Percentiles rank a stretch among this genome's conserved stretches.
Evolutionary conservation across 805 yeast species (phyloP).

Genomic region (Starmerella scarabaei): DNA sequence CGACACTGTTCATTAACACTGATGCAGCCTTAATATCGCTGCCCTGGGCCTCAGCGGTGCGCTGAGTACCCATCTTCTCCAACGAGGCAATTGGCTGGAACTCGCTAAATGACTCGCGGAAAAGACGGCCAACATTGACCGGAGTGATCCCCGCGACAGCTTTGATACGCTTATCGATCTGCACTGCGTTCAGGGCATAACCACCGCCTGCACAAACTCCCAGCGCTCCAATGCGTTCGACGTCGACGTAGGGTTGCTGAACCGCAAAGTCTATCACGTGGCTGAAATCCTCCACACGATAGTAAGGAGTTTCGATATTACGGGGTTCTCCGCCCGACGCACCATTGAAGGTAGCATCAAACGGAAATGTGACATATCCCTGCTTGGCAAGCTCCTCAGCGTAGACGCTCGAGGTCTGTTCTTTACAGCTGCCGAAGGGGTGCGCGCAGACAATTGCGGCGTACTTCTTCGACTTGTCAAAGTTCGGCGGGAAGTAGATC

Average conservation of each 20-base stretch:
- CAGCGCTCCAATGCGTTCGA: conserved; percentile 7
- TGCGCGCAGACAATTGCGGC: conserved; percentile 11
- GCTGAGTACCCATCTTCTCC: too few relatives aligned
- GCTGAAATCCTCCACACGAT: conserved; percentile 12
- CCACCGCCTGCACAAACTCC: conserved; percentile 17
- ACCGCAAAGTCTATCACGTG: conserved; percentile 8
- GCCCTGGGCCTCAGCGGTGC: not conserved
- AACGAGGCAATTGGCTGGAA: too few relatives aligned
- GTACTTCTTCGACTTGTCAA: conserved; percentile 7
- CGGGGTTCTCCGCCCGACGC: conserved; percentile 14
- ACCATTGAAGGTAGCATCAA: conserved; percentile 15
- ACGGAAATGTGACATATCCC: conserved; percentile 10
- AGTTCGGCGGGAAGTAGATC: too few relatives aligned
- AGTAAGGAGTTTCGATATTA: conserved; percentile 9
- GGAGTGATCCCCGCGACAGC: conserved; percentile 9
- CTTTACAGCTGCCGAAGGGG: conserved; percentile 13
- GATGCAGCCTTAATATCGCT: not conserved
- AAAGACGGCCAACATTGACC: conserved; percentile 8
- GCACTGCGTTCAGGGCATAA: conserved; percentile 11
- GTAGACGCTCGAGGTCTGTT: conserved; percentile 12
- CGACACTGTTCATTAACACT: not conserved
- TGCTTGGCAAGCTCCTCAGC: conserved; percentile 7
- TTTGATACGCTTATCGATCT: conserved; percentile 10
- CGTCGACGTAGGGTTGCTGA: conserved; percentile 4
- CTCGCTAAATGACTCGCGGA: not conserved